Evolutionary conservation across 495 filamentous ascomycete species (phyloP), one percentile per base, ranked within the genome.

Genomic region (Annulohypoxylon stygium): DNA sequence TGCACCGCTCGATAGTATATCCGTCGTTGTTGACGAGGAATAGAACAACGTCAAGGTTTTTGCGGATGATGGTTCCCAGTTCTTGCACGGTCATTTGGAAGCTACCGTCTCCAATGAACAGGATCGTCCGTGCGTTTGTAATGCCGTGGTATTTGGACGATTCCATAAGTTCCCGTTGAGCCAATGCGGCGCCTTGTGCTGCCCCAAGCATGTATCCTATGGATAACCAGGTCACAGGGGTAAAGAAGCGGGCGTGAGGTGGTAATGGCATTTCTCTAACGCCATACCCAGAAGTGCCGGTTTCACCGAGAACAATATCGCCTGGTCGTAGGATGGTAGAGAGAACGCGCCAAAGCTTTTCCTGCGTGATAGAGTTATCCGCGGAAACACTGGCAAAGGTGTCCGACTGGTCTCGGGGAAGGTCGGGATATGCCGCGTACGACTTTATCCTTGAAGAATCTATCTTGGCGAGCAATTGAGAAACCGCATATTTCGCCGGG

Each of bases 71-170:
- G 2, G 53, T 57, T 16, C 30, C 53, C 2, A 57, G 53, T 12
- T 57, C 53, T 37, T 57, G 53, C 7, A 57, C 53, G 2, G 53
- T 57, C 53, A 57, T 57, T 57, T 57, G 53, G 33, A 57, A 57
- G 9, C 53, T 37, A 6, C 53, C 53, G 53, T 57, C 53, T 16
- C 53, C 53, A 16, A 57, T 37, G 33, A 57, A 57, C 20, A 57
- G 6, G n/a, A 57, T 20, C 11, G 53, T 57, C 14, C 53, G 53
- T 37, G 53, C 53, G 7, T 57, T 26, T 33, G 33, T 37, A 2
- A 57, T 57, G 14, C 53, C 53, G 33, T 36, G 16, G 53, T 57
- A 57, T 0, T 57, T 16, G 10, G 53, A 36, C 4, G 53, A 36
- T 37, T 4, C 8, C 0, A 57, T 57, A 2, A 57, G 53, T 37